These are phyloP conservation scores for Trypanosoma rangeli DNA, from an alignment of 208 protist genomes.

Conservation along the genomic window DNA sequence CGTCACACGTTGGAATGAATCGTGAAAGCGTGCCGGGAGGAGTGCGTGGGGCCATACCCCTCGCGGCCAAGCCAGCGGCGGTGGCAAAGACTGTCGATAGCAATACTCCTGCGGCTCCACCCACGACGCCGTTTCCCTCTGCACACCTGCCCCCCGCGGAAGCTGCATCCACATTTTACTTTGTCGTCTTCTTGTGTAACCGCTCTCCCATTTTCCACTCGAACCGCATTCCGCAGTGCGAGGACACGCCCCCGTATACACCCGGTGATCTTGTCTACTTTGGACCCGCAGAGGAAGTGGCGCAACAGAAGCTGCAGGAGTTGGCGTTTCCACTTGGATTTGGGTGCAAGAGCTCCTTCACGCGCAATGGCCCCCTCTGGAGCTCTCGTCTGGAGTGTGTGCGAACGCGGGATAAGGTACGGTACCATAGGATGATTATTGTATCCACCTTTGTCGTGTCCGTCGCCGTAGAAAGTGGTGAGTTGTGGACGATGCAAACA, in stretches of 20 bases:
- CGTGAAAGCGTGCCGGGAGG: too few species aligned
- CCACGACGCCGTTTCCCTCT: not conserved
- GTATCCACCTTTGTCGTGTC: constrained; percentile 54
- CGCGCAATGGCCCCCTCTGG: constrained; percentile 35
- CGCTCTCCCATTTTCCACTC: constrained; percentile 76
- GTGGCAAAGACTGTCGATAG: not conserved
- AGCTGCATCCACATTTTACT: constrained; percentile 53
- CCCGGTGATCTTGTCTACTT: constrained; percentile 46
- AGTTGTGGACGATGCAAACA: constrained; percentile 56
- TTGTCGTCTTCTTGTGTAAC: constrained; percentile 77
- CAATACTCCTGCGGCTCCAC: not conserved
- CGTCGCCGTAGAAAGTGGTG: constrained; percentile 45
- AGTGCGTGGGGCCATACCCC: too few species aligned
- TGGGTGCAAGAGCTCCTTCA: constrained; percentile 29
- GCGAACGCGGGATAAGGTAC: constrained; percentile 36
- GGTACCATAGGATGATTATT: constrained; percentile 59
- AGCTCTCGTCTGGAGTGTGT: constrained; percentile 26
- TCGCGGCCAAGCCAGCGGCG: too few species aligned
- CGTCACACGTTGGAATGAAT: too few species aligned
- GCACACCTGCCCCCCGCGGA: not conserved
- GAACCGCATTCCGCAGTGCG: constrained; percentile 44
- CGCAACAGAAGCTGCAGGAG: constrained; percentile 70
- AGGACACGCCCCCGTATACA: constrained; percentile 11
- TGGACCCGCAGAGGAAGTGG: constrained; percentile 51
- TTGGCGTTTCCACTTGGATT: constrained; percentile 69